Percentiles rank a stretch among this genome's conserved stretches.
Evolutionary conservation across 345 rosid genomes (phyloP).

Genomic region (Fremontodendron californicum): DNA sequence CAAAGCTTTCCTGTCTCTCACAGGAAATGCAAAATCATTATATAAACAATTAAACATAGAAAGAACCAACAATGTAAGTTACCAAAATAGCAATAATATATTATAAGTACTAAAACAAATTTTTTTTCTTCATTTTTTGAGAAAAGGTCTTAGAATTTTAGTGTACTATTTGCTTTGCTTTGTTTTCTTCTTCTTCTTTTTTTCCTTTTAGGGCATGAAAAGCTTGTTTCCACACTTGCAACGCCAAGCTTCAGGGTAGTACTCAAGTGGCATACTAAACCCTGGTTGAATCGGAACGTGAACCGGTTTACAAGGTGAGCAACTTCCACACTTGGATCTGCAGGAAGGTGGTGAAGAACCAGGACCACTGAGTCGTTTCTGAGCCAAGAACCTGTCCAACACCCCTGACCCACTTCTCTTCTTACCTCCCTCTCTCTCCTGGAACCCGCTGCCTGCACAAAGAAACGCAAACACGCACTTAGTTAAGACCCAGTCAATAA

Average conservation of each 20-base stretch:
- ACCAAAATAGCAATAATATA: background rate
- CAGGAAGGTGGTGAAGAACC: slow-evolving; percentile 87
- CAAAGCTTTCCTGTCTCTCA: slow-evolving; percentile 29
- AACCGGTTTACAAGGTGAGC: slow-evolving; percentile 80
- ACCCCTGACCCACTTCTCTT: slow-evolving; percentile 25
- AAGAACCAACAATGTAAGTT: slow-evolving; percentile 12
- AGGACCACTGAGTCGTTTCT: slow-evolving; percentile 55
- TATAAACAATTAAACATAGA: slow-evolving; percentile 16
- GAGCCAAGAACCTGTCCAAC: slow-evolving; percentile 22
- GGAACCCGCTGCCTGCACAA: slow-evolving; percentile 30
- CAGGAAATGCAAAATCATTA: slow-evolving; percentile 24
- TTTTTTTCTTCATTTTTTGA: background rate
- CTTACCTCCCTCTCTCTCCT: slow-evolving; percentile 30
- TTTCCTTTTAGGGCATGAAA: slow-evolving; percentile 55
- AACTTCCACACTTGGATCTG: slow-evolving; percentile 78
- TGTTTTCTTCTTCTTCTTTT: background rate
- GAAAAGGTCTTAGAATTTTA: background rate
- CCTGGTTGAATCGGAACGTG: slow-evolving; percentile 90
- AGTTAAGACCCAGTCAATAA: background rate
- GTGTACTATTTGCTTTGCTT: background rate
- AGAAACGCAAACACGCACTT: background rate
- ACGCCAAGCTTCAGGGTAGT: slow-evolving; percentile 99
- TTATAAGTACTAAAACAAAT: background rate
- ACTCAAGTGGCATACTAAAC: slow-evolving; percentile 61
- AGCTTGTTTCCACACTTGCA: slow-evolving; percentile 86